Base-by-base conservation (phyloP, 805 yeast species). In the Nakazawaea pomicola region DNA sequence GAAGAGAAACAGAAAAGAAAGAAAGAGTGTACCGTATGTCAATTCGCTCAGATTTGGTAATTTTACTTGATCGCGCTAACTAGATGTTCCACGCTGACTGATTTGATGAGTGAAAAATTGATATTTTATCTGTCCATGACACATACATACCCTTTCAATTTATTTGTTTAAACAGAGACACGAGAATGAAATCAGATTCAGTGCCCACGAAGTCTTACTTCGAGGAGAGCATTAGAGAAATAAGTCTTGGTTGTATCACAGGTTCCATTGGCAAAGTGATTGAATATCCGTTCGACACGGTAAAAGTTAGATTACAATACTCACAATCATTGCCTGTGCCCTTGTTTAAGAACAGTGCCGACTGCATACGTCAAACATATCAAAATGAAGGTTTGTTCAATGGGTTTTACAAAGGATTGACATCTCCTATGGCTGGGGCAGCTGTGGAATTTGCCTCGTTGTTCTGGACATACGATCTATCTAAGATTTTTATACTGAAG, bases 241-340 rank as follows among this genome's bases (percentile, higher is more conserved):
- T 76, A 17, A 50, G 64, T 2, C 65, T 56, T 40, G 80, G 80
- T 10, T 77, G 79, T 3, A 50, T 74, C 1, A 76, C 96, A 1
- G 98, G 98, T 12, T 82, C 87, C 41, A 60, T 78, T 4, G 96
- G 95, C 1, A 91, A 90, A 57, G 51, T 83, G 23, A 74, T 90
- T 11, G 98, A 90, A 59, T 90, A 80, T 53, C 98, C 98, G 0
- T 88, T 90, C 50, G 98, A 90, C 54, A 91, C 97, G 0, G 73
- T 89, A 33, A 90, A 90, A 60, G 98, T 90, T 3, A 70, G 96
- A 44, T 67, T 91, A 23, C 91, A 83, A 55, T 62, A 60, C 41
- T 76, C 88, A 1, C 93, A 86, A 54, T 82, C 89, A 6, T 65
- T 78, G 23, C 57, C 63, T 4, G 46, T 51, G 6, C 72, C 74